Conservation (phyloP, 805 yeast species). For the Kuraishia ogatae region DNA sequence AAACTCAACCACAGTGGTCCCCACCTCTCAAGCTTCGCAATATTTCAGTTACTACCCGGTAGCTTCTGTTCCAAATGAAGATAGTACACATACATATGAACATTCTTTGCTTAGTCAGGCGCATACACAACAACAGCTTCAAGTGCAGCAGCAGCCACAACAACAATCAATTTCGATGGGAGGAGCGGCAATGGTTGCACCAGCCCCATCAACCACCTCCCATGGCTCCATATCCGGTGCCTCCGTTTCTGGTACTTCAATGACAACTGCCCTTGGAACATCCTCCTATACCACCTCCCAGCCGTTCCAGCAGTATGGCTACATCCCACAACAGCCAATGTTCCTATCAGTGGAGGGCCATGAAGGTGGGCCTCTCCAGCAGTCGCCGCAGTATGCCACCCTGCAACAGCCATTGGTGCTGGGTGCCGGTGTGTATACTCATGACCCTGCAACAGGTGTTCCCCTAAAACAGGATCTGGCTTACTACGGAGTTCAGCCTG, state of each 20-base stretch:
- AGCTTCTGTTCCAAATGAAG: background rate
- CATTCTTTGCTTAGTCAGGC: background rate
- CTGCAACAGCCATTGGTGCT: background rate
- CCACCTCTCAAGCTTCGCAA: background rate
- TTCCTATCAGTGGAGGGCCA: background rate
- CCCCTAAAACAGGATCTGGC: background rate
- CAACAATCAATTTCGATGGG: background rate
- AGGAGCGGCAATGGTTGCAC: background rate
- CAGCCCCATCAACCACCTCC: background rate
- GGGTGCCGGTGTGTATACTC: background rate
- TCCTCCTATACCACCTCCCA: background rate
- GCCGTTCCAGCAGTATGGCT: background rate
- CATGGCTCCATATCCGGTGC: background rate
- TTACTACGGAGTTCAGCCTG: background rate
- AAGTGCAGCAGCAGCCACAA: background rate
- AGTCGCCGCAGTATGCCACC: background rate
- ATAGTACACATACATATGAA: background rate
- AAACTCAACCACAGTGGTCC: background rate
- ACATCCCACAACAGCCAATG: background rate
- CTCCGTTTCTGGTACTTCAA: background rate
- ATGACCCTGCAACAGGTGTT: background rate
- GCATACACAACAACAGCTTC: slow-evolving; percentile 1
- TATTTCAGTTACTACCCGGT: background rate
- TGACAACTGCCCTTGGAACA: background rate
- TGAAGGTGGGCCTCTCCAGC: background rate